Base-by-base conservation (phyloP, 202 grass and related monocot species). In the Carex arenaria region DNA sequence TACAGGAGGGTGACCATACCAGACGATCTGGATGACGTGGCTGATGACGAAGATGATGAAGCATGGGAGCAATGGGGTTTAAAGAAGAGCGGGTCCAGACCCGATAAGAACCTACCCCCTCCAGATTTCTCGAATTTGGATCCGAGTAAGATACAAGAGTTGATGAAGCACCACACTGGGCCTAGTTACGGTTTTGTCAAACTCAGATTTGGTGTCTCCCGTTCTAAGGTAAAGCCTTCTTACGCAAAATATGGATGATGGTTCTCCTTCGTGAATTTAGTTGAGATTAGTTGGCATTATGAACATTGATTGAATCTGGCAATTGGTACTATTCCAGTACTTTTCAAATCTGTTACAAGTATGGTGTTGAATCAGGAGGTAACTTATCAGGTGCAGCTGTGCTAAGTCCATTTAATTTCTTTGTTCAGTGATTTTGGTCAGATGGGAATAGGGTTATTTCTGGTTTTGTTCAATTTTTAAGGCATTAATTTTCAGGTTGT, bases 171-270 rank as follows among this genome's bases (percentile, higher is more conserved):
- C 62, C 89, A 93, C 59, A 61, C 90, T 7, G 92, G 95, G 0
- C 89, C 95, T 0, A 90, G 87, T 64, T 91, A 90, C 17, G 95
- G 93, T 49, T 98, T 98, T 85, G 92, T 98, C 71, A 98, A 98
- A 85, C 95, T 98, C 38, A 90, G 87, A 7, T 79, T 84, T 8
- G 92, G 93, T 51, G 72, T 89, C 31, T 60, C 77, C 47, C 86
- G 92, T 60, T 87, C 92, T 64, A 83, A 20, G 91, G 94, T 92
- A 75, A 70, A 23, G 73, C 69, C 62, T 79, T 67, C 60, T 20
- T 62, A 22, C 54, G 57, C 56, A 86, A 40, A 40, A 40, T 40
- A 40, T 40, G 5, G 5, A 40, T 40, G 38, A 40, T 40, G 15
- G 22, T 78, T 59, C 17, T 57, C 7, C 10, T 30, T 14, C 3